Base-by-base conservation (phyloP, 169 alveolate species). In the Theileria orientalis region DNA sequence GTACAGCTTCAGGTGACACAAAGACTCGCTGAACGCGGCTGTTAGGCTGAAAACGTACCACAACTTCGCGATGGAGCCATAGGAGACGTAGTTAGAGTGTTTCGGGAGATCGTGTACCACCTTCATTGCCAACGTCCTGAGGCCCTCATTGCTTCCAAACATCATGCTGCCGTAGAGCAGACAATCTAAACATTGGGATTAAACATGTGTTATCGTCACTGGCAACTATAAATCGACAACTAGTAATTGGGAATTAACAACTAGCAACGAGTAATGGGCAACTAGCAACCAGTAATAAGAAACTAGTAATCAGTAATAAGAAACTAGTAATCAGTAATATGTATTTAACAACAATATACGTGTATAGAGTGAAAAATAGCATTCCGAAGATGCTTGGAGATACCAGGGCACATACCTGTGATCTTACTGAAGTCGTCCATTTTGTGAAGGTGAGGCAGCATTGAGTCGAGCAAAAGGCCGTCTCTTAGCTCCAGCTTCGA, bases 381-480 rank as follows among this genome's bases (percentile, higher is more conserved):
- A n/a, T n/a, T n/a, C n/a, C n/a, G n/a, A n/a, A n/a, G n/a, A n/a
- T n/a, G n/a, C n/a, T n/a, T n/a, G n/a, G n/a, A n/a, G n/a, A n/a
- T n/a, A n/a, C n/a, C n/a, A n/a, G n/a, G n/a, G n/a, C 27, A 7
- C 46, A 8, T 78, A 70, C 86, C 74, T 33, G 61, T 71, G 32
- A 74, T 64, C 19, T 77, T 29, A 19, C 29, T 42, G 62, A 63
- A 19, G 33, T 78, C 83, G 30, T 33, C 5, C 13, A 78, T 61
- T 33, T 49, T 74, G 75, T 78, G 67, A 41, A 76, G 69, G 27
- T 27, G 37, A 0, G 86, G 83, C 6, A 78, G 23, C 8, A 78
- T n/a, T 14, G 66, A 21, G 30, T 69, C 61, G 62, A 78, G 27
- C 33, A 73, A 63, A 8, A 30, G 69, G 27, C 35, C 33, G 37